These are phyloP conservation scores for Wallacemonas collosoma DNA, from an alignment of 208 protist genomes.

Conservation along the genomic window DNA sequence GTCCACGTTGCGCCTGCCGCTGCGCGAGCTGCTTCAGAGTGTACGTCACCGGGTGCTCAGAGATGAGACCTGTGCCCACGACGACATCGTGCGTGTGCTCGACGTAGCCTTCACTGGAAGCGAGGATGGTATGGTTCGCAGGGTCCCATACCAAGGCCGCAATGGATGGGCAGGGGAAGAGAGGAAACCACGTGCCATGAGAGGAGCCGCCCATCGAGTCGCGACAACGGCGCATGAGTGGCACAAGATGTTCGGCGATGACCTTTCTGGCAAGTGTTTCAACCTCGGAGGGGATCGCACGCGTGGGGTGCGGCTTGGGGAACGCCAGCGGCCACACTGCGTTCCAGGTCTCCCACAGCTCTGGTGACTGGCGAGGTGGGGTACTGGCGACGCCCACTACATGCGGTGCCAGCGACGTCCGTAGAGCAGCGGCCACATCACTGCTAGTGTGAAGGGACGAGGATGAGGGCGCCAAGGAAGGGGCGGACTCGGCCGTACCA, in stretches of 20 bases:
- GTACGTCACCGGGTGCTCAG: conserved; percentile 82
- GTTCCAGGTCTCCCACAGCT: conserved; percentile 58
- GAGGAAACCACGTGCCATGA: not conserved
- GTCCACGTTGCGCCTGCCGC: not conserved
- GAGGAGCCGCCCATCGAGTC: not conserved
- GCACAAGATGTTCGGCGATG: conserved; percentile 32
- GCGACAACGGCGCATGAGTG: conserved; percentile 22
- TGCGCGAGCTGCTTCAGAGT: conserved; percentile 64
- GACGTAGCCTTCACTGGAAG: conserved; percentile 38
- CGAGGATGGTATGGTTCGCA: conserved; percentile 31
- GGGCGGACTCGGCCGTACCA: no score
- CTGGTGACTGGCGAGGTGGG: conserved; percentile 47
- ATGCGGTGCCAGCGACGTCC: conserved; percentile 19
- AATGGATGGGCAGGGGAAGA: conserved; percentile 33
- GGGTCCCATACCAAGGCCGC: conserved; percentile 63
- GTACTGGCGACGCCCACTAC: conserved; percentile 49
- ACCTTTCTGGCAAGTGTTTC: conserved; percentile 17
- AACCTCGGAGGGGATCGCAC: conserved; percentile 21
- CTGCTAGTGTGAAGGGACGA: not conserved
- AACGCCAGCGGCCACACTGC: conserved; percentile 69
- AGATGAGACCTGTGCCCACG: conserved; percentile 20
- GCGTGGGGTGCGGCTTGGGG: conserved; percentile 49
- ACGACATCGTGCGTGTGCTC: not conserved
- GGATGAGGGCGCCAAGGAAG: not conserved
- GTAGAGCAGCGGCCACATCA: not conserved